Evolutionary conservation across 2,329 filamentous ascomycete genomes (phyloP), one percentile per base, ranked within the genome.

Genomic region (Hirsutella minnesotensis): DNA sequence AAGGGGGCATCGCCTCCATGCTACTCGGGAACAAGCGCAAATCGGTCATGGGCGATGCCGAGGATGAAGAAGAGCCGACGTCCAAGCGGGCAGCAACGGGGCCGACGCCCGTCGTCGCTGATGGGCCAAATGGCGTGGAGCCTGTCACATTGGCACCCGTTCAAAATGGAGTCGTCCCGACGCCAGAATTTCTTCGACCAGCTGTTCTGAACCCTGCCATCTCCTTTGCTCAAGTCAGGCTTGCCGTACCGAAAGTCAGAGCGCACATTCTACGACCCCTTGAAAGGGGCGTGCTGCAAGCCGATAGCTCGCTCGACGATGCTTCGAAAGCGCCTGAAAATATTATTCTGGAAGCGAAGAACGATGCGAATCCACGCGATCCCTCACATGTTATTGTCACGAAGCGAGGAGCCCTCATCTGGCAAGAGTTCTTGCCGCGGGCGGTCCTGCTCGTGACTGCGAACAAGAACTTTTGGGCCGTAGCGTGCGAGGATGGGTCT

Each of bases 11-110:
- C 16, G 79, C 86, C 2, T 75, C 86, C 2, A 77, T 98, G 66
- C 67, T 98, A 1, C 74, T 96, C 18, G 92, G 92, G 0, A 98
- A 95, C 59, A 98, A 96, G 65, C 76, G 92, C 21, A 95, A 92
- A 56, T 79, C 83, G 39, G 75, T 79, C 15, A 73, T 76, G 5
- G 64, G 83, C 4, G 86, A 94, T 45, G 80, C 74, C 1, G 86
- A 90, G 27, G 87, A 92, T 16, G 85, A 88, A 1, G 75, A 79
- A 37, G 76, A 79, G 18, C 68, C 68, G 9, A 48, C 51, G 0
- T 53, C 60, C 47, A 72, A 74, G 56, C 59, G 73, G 72, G 56
- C 76, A 39, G 68, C 77, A 37, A 77, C 78, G 42, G 86, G 86
- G 1, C 81, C 83, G 15, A 77, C 79, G 8, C 74, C 84, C 2